Evolutionary conservation across 257 asterid genomes (phyloP).

Genomic region (Echites panduratus): DNA sequence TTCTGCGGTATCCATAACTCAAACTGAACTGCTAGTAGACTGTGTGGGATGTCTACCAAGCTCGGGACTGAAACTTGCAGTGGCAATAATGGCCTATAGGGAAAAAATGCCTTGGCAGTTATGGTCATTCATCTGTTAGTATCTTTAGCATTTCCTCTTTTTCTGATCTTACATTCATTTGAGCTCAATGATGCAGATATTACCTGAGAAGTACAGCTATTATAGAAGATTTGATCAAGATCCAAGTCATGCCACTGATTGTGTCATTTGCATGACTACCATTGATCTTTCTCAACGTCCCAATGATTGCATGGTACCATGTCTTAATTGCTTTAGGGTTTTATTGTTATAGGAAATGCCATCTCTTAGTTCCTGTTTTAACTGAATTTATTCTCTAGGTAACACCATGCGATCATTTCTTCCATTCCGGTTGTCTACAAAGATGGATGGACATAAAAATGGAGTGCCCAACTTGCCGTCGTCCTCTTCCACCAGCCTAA

Average conservation of each 20-base stretch:
- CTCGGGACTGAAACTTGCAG: neutral
- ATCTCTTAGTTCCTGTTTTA: neutral
- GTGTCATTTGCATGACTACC: conserved; percentile 93
- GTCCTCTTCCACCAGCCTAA: conserved; percentile 90
- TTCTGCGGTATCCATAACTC: neutral
- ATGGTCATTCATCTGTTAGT: neutral
- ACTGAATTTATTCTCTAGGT: conserved; percentile 35
- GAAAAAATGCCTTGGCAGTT: neutral
- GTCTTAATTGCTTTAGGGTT: neutral
- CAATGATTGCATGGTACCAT: conserved; percentile 81
- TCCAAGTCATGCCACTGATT: conserved; percentile 55
- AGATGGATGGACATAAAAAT: conserved; percentile 99
- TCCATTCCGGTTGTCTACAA: conserved; percentile 80
- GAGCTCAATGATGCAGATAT: conserved; percentile 45
- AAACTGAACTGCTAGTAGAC: neutral
- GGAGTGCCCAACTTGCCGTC: conserved; percentile 99
- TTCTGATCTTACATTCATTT: conserved; percentile 11
- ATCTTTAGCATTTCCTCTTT: neutral
- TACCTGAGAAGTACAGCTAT: conserved; percentile 88
- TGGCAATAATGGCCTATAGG: neutral
- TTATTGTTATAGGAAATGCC: conserved; percentile 3
- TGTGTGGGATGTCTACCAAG: neutral
- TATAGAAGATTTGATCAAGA: conserved; percentile 64
- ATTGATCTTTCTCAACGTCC: conserved; percentile 63
- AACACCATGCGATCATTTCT: conserved; percentile 96